Evolutionary conservation across 805 yeast species (phyloP).

Genomic region (Metschnikowia hibisci): DNA sequence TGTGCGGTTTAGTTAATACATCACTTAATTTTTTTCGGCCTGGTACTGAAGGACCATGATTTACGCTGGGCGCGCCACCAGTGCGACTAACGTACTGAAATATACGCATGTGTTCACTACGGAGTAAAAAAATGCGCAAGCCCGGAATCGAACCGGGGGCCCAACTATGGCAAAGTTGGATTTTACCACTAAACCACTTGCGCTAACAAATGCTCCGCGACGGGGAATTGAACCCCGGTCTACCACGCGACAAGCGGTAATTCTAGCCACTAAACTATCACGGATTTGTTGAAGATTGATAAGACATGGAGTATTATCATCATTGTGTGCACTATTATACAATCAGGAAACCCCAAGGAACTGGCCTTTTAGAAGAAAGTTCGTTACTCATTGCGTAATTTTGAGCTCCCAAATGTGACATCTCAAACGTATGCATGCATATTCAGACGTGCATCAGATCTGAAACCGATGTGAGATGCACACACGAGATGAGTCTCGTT

Average conservation of each 20-base stretch:
- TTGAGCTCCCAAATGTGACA: too few species aligned
- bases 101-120: not conserved
- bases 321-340: too few species aligned
- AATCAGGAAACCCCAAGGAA: too few species aligned
- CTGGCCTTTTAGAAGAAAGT: too few species aligned
- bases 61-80: conserved; percentile 2
- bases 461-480: too few species aligned
- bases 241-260: conserved; percentile 23
- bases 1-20: not conserved
- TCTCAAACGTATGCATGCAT: too few species aligned
- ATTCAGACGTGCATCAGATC: too few species aligned
- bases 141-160: conserved; percentile 25
- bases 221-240: conserved; percentile 24
- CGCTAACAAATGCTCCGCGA: conserved; percentile 19
- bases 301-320: too few species aligned
- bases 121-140: conserved; percentile 18
- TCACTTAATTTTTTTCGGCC: conserved; percentile 4
- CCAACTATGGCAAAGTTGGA: conserved; percentile 24
- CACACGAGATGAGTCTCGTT: too few species aligned
- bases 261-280: conserved; percentile 23
- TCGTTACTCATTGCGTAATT: too few species aligned
- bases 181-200: conserved; percentile 23
- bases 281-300: conserved; percentile 10
- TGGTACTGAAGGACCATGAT: not conserved
- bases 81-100: not conserved